Evolutionary conservation across 2,329 filamentous ascomycete genomes (phyloP), one percentile per base, ranked within the genome.

Genomic region (Penicillium concentricum): DNA sequence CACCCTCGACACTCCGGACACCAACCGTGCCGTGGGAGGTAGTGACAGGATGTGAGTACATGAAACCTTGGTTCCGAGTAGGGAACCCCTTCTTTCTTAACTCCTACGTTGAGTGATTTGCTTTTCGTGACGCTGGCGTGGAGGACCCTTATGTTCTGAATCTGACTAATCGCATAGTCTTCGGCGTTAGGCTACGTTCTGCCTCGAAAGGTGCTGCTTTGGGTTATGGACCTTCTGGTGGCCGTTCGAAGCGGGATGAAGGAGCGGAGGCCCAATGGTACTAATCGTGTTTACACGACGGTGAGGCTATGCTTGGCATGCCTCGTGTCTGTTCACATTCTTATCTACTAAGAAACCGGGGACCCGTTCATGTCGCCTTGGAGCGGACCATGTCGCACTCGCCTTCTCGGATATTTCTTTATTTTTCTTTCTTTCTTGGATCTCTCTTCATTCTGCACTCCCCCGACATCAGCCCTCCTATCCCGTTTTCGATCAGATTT

Each of bases 11-110:
- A 86, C 84, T 75, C 85, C 86, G 67, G 87, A 90, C 72, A 87
- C 87, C 77, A 87, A 83, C 82, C 86, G 87, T 78, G 87, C 86
- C 78, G 85, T 89, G 73, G 88, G 87, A 76, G 87, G 87, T 80
- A 91, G 87, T 83, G 89, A 91, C 82, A 88, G 91, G 90, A 96
- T 96, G 92, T 96, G 90, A 96, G 92, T 95, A 81, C 83, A 82
- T 85, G 83, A 78, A 81, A 79, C 81, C 75, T 26, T 80, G 81
- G 85, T 87, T 89, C 86, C 85, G 90, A 87, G 89, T 91, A 92
- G 93, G 90, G 88, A 89, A 88, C 87, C 67, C 73, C 72, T 68
- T 69, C 71, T 63, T 84, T 84, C 83, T 87, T 88, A 51, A 54
- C 87, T 86, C 89, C 87, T 87, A 86, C 87, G 87, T 90, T 87